A percentile compares a stretch with the other conserved stretches of the same genome.
These are phyloP conservation scores for Chaetomium sp. DNA, from an alignment of 2,329 filamentous ascomycete species.

Conservation along the genomic window DNA sequence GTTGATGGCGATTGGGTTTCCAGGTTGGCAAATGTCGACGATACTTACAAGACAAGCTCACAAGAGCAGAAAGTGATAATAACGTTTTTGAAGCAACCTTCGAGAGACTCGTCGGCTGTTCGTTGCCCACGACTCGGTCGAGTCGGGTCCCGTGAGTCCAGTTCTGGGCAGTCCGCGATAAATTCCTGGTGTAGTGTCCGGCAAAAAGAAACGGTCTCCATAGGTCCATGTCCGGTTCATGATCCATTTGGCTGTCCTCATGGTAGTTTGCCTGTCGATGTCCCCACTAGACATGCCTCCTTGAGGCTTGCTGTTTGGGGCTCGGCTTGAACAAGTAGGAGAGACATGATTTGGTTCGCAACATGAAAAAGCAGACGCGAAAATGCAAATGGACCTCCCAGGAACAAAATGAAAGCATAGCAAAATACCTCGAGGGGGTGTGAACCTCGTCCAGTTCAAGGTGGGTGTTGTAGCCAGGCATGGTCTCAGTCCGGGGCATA, in stretches of 20 bases:
- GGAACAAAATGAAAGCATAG: constrained; percentile 44
- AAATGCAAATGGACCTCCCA: constrained; percentile 38
- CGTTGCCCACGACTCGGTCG: constrained; percentile 17
- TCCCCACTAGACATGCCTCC: constrained; percentile 16
- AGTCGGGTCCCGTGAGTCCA: constrained; percentile 11
- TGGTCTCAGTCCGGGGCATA: constrained; percentile 30
- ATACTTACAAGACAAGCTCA: constrained; percentile 8
- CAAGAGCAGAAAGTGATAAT: not conserved
- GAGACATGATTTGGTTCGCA: constrained; percentile 28
- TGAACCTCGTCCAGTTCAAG: constrained; percentile 54
- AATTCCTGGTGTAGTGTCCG: not conserved
- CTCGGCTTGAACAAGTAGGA: constrained; percentile 16
- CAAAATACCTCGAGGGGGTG: constrained; percentile 55
- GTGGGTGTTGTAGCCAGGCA: constrained; percentile 47
- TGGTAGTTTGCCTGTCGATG: constrained; percentile 1
- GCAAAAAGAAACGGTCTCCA: not conserved
- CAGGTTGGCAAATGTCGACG: not conserved
- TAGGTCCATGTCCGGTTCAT: constrained; percentile 6
- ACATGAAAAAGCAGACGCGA: constrained; percentile 22
- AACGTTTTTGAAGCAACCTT: constrained; percentile 10
- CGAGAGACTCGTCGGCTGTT: constrained; percentile 1
- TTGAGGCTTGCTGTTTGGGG: constrained; percentile 14
- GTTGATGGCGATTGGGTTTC: not conserved
- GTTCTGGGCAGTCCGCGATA: constrained; percentile 10
- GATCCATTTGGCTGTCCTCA: constrained; percentile 7